These are phyloP conservation scores for Solanum dulcamara DNA, from an alignment of 257 asterid genomes.

Conservation along the genomic window DNA sequence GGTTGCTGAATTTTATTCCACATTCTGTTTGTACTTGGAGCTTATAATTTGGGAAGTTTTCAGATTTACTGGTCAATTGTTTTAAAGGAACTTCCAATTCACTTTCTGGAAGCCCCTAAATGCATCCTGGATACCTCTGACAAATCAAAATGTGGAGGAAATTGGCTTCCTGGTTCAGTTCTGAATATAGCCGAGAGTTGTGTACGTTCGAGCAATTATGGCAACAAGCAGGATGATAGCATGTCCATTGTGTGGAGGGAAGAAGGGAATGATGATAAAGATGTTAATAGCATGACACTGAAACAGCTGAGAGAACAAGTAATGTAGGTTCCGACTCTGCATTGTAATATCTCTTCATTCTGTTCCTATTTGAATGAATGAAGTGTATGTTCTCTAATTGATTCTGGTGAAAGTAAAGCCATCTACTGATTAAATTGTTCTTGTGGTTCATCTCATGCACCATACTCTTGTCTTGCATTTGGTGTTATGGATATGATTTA, in stretches of 20 bases:
- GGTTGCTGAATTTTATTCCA: background rate
- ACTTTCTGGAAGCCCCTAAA: constrained; percentile 41
- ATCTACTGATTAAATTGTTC: background rate
- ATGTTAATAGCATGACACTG: constrained; percentile 39
- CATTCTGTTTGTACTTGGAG: background rate
- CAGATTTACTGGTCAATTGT: constrained; percentile 74
- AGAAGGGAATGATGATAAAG: constrained; percentile 48
- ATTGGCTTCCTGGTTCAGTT: constrained; percentile 80
- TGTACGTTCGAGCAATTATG: constrained; percentile 33
- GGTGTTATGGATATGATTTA: background rate
- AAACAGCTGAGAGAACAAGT: constrained; percentile 83
- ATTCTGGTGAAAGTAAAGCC: background rate
- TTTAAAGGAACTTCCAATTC: constrained; percentile 51
- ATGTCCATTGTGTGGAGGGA: constrained; percentile 76
- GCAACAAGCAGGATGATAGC: constrained; percentile 47
- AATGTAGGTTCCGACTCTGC: constrained; percentile 42
- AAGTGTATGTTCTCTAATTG: background rate
- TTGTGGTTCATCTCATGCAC: background rate
- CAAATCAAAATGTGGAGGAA: constrained; percentile 52
- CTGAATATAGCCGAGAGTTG: constrained; percentile 85
- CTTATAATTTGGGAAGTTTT: background rate
- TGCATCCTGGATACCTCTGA: constrained; percentile 62
- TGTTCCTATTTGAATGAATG: background rate
- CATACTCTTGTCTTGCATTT: background rate
- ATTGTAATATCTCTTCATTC: background rate